Base-by-base conservation (phyloP, 306 rosid genomes). In the Oxytropis ochrocephala region DNA sequence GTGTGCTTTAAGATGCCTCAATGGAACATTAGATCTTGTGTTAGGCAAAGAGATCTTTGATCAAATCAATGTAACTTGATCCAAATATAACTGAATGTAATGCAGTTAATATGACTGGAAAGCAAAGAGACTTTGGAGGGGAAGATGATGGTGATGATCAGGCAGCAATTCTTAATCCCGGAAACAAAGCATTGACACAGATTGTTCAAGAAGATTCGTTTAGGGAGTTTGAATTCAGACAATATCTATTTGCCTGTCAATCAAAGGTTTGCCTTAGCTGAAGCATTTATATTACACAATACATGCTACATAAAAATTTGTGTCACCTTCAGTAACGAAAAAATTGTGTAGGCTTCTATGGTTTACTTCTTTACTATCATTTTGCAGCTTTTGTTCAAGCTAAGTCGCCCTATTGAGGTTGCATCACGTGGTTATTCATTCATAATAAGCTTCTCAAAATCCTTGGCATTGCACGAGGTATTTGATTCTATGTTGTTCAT, bases 151-250 rank as follows among this genome's bases (percentile, higher is more conserved):
- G 99, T 71, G 95, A 95, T n/a, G 96, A 91, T 84, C 97, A 89
- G 69, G 99, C 97, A 42, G 78, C 88, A 71, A 75, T 95, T 83
- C 70, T 91, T 50, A 85, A 91, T 75, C 83, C 95, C 48, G 89
- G 89, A 69, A 91, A 79, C 72, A 95, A 91, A 74, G 74, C 92
- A 68, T 83, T 95, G 85, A 78, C 95, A 38, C 95, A 91, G 76
- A 95, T 95, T 55, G 89, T 89, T 77, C 99, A 87, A 83, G 99
- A 95, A 59, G 99, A 91, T 73, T 89, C 96, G 5, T 91, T 95
- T 76, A 79, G 99, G 87, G 99, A 95, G 80, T 95, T 95, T 79
- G 99, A 95, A 74, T 91, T 95, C 83, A 78, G 95, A 81, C 99
- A 95, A 75, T 95, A 95, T 87, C 87, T 95, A 19, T 91, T 95